A percentile compares a stretch with the other conserved stretches of the same genome.
Evolutionary conservation across 2,329 filamentous ascomycete genomes (phyloP).

Genomic region (Penicillium olsonii): DNA sequence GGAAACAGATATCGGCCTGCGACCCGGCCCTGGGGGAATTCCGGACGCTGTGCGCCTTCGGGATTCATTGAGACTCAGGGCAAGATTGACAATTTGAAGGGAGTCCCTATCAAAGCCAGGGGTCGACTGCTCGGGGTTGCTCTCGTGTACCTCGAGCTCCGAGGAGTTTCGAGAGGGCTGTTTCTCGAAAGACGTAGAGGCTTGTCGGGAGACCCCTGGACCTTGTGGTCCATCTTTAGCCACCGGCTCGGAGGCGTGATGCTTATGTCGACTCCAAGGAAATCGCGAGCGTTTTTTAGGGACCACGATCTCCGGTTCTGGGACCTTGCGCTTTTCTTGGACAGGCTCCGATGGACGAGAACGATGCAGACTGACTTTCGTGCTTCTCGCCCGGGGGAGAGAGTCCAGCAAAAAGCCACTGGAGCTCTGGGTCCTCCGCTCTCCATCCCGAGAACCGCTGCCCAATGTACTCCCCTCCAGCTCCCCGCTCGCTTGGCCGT

Average conservation of each 20-base stretch:
- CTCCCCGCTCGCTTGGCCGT: constrained; percentile 33
- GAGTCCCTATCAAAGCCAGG: constrained; percentile 69
- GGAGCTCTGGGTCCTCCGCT: constrained; percentile 33
- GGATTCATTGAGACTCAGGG: constrained; percentile 81
- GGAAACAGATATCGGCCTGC: constrained; percentile 34
- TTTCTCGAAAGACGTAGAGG: constrained; percentile 11
- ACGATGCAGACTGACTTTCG: constrained; percentile 27
- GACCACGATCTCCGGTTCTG: constrained; percentile 35
- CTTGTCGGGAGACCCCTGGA: constrained; percentile 10
- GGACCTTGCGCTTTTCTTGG: constrained; percentile 44
- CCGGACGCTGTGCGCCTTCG: constrained; percentile 63
- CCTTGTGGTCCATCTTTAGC: constrained; percentile 18
- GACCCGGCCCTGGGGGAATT: constrained; percentile 52
- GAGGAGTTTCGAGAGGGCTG: constrained; percentile 16
- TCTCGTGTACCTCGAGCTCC: constrained; percentile 10
- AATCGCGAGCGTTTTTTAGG: constrained; percentile 40
- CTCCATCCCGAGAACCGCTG: constrained; percentile 38
- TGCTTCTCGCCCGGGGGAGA: constrained; percentile 29
- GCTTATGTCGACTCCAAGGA: constrained; percentile 36
- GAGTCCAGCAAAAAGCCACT: constrained; percentile 51
- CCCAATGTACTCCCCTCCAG: constrained; percentile 41
- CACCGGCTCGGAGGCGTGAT: constrained; percentile 34
- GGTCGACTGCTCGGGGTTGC: constrained; percentile 18
- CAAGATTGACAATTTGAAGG: constrained; percentile 89
- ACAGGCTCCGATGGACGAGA: constrained; percentile 27